Conservation (phyloP, 305 asterid genomes). For the Fraxinus angustifolia region DNA sequence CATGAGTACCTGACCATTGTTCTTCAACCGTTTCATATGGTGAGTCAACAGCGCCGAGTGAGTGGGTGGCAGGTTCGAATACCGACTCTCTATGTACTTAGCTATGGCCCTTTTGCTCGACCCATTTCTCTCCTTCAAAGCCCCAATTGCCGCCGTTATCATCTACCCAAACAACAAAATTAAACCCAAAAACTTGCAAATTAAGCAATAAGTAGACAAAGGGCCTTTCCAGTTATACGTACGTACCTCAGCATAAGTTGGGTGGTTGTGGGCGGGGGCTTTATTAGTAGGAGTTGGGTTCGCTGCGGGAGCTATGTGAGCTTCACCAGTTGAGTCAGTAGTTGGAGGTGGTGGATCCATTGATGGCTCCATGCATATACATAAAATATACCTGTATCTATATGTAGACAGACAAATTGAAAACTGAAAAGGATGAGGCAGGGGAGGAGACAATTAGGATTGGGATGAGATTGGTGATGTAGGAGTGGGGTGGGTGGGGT, state of each 20-base stretch:
- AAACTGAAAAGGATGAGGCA: background rate
- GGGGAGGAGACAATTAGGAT: constrained; percentile 19
- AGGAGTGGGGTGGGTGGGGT: background rate
- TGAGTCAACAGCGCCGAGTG: constrained; percentile 53
- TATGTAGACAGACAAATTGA: constrained; percentile 5
- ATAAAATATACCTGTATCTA: background rate
- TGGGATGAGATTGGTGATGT: constrained; percentile 20
- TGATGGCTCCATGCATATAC: constrained; percentile 40
- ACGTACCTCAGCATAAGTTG: constrained; percentile 50
- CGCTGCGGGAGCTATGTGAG: constrained; percentile 19
- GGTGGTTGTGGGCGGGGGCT: constrained; percentile 34
- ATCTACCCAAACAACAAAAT: constrained; percentile 36
- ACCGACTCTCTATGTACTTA: constrained; percentile 49
- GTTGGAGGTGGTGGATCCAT: constrained; percentile 35
- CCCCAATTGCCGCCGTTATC: constrained; percentile 66
- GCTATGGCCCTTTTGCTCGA: constrained; percentile 71
- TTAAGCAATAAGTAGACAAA: background rate
- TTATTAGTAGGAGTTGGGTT: constrained; percentile 27
- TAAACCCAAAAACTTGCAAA: background rate
- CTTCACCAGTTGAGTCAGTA: constrained; percentile 24
- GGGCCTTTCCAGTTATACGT: background rate
- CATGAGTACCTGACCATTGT: constrained; percentile 52
- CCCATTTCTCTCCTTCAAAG: constrained; percentile 61
- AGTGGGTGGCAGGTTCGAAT: constrained; percentile 46
- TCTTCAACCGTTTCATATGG: constrained; percentile 54